Conservation (phyloP, 352 stramenopile genomes). For the Phytophthora pini region DNA sequence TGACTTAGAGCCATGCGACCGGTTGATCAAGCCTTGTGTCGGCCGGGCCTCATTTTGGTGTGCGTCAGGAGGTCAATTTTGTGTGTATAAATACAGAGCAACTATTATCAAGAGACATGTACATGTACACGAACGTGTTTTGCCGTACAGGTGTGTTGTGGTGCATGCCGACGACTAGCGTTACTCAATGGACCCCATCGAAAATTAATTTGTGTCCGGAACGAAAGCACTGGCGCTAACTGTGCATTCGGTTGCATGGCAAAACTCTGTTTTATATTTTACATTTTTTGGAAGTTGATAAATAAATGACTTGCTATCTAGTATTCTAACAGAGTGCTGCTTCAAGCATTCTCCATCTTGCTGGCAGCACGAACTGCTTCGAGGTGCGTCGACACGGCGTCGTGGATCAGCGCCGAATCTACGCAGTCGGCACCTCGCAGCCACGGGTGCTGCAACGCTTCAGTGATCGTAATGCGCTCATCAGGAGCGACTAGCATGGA, state of each 20-base stretch:
- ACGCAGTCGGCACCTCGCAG: slow-evolving; percentile 53
- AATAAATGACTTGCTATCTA: slow-evolving; percentile 27
- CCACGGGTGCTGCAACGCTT: slow-evolving; percentile 72
- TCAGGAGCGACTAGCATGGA: slow-evolving; percentile 69
- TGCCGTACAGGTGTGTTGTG: too few species aligned
- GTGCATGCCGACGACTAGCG: not conserved
- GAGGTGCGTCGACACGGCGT: slow-evolving; percentile 50
- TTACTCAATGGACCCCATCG: not conserved
- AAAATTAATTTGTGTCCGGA: too few species aligned
- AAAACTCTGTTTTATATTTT: slow-evolving; percentile 22
- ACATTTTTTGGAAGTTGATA: slow-evolving; percentile 32
- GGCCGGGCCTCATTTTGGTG: slow-evolving; percentile 23
- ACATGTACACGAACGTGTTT: too few species aligned
- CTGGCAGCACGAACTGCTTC: slow-evolving; percentile 32
- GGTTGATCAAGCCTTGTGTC: slow-evolving; percentile 1
- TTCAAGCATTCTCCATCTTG: slow-evolving; percentile 18
- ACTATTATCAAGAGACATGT: slow-evolving; percentile 26
- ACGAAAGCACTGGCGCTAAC: not conserved
- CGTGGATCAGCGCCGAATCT: slow-evolving; percentile 35
- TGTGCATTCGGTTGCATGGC: not conserved
- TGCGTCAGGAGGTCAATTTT: slow-evolving; percentile 34
- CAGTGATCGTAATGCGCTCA: slow-evolving; percentile 59
- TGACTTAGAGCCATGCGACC: slow-evolving; percentile 28
- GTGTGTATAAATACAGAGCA: slow-evolving; percentile 44
- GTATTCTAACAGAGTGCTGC: slow-evolving; percentile 13